A percentile compares a stretch with the other conserved stretches of the same genome.
phyloP scores from a whole-genome alignment of 352 stramenopile species.

The Thalassiosira mediterranea region DNA sequence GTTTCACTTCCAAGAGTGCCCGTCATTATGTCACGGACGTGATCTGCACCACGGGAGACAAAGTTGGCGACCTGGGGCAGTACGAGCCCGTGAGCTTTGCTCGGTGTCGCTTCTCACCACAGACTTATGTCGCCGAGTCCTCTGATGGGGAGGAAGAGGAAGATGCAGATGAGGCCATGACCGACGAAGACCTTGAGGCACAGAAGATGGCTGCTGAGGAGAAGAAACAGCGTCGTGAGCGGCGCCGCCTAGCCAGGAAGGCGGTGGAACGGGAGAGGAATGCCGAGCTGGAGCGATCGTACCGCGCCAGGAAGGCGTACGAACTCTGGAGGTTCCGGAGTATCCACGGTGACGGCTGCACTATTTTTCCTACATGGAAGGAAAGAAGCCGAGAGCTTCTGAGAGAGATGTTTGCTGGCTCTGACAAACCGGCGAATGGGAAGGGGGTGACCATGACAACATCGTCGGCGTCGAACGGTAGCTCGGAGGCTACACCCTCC shows the following conservation, averaged over 20 bases:
- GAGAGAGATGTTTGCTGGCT: conserved; percentile 28
- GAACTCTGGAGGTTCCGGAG: conserved; percentile 49
- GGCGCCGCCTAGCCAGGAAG: conserved; percentile 21
- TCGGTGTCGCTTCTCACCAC: conserved; percentile 40
- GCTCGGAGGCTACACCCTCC: neutral
- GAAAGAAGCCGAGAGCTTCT: conserved; percentile 16
- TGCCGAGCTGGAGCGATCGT: conserved; percentile 36
- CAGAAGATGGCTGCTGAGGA: conserved; percentile 14
- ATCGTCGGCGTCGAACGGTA: neutral
- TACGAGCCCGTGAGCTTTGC: conserved; percentile 47
- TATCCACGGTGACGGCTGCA: conserved; percentile 51
- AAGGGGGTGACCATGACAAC: neutral
- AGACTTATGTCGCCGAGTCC: conserved; percentile 24
- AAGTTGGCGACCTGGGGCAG: conserved; percentile 33
- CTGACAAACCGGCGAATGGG: conserved; percentile 13
- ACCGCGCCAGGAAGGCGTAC: conserved; percentile 39
- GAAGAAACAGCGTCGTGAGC: conserved; percentile 12
- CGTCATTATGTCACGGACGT: conserved; percentile 28
- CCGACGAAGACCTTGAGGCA: conserved; percentile 19
- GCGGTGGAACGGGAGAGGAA: conserved; percentile 33
- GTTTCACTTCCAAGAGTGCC: neutral
- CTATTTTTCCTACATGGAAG: conserved; percentile 39
- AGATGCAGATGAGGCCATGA: neutral
- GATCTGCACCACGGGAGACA: conserved; percentile 41
- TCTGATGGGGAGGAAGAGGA: conserved; percentile 19